Evolutionary conservation across 2,329 filamentous ascomycete species (phyloP), one percentile per base, ranked within the genome.

Genomic region (Penicillium sp.): DNA sequence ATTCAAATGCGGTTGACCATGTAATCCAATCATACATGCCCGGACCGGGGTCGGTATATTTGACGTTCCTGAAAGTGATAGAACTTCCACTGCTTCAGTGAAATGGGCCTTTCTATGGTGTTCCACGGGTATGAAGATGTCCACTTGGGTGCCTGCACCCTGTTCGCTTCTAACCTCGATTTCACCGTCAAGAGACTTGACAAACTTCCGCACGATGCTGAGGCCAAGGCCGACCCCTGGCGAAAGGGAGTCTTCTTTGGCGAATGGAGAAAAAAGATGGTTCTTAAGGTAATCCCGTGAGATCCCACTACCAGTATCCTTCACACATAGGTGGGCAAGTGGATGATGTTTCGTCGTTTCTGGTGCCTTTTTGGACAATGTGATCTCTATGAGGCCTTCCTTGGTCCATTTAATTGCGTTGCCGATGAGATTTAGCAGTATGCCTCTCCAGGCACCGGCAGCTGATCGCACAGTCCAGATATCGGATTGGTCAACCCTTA

Each of bases 301-400:
- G 19, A 90, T 90, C 0, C 87, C 87, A 26, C 78, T 78, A 1
- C 87, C 87, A 0, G 87, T 86, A 59, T 90, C 87, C 0, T 75
- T 76, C 1, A 90, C 79, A 0, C 75, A 80, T 0, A 83, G 61
- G 27, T 71, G 64, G 1, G 68, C 68, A 22, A 66, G 33, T 2
- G 59, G 54, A 0, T 46, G 42, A 9, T 62, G 60, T 0, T 59
- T 48, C 1, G 59, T 42, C 4, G 50, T 50, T 26, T 16, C 47
- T 21, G 22, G 56, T 49, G 27, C 59, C 37, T 22, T 52, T 49
- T 33, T 64, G 9, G 59, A 60, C 14, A 76, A 37, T 0, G 62
- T 65, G 3, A 76, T 57, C 48, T 71, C 71, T 22, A 76, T 68
- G 13, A 69, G 63, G 1, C 74, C 74, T 1, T 56, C 53, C 19